A percentile compares a stretch with the other conserved stretches of the same genome.
These are phyloP conservation scores for Leccinum arenicola DNA, from an alignment of 768 basidiomycete species.

Conservation along the genomic window DNA sequence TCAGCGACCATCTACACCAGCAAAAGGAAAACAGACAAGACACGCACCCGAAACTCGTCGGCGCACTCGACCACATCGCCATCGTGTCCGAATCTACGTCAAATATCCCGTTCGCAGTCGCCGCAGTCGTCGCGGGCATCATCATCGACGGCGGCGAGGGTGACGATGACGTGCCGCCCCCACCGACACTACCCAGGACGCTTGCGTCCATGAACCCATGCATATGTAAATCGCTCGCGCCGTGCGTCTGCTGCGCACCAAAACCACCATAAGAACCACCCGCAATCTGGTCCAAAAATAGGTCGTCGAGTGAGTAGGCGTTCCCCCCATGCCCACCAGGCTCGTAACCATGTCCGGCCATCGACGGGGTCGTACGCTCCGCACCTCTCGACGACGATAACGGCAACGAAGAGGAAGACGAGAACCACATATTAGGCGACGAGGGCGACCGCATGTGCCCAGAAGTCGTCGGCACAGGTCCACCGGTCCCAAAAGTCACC, in stretches of 20 bases:
- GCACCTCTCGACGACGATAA: neutral
- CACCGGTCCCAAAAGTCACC: conserved; percentile 11
- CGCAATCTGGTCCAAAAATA: conserved; percentile 22
- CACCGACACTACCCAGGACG: neutral
- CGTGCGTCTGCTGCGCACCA: conserved; percentile 2
- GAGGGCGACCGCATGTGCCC: conserved; percentile 1
- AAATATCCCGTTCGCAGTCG: conserved; percentile 5
- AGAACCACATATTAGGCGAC: conserved; percentile 20
- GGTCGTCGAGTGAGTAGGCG: conserved; percentile 19
- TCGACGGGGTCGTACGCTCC: neutral
- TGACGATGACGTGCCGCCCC: neutral
- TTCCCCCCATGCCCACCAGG: neutral
- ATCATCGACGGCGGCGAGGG: neutral
- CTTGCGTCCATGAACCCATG: conserved; percentile 13
- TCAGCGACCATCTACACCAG: neutral
- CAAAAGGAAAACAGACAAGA: neutral
- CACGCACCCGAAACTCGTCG: conserved; percentile 58
- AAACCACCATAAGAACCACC: conserved; percentile 5
- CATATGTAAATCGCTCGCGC: conserved; percentile 8
- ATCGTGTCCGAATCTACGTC: conserved; percentile 49
- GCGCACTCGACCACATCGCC: conserved; percentile 62
- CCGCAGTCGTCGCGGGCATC: neutral
- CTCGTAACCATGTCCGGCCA: conserved; percentile 1
- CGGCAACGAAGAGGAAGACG: neutral
- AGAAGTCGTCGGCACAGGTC: conserved; percentile 3